phyloP scores from a whole-genome alignment of 768 basidiomycete genomes.

The Suillus decipiens region DNA sequence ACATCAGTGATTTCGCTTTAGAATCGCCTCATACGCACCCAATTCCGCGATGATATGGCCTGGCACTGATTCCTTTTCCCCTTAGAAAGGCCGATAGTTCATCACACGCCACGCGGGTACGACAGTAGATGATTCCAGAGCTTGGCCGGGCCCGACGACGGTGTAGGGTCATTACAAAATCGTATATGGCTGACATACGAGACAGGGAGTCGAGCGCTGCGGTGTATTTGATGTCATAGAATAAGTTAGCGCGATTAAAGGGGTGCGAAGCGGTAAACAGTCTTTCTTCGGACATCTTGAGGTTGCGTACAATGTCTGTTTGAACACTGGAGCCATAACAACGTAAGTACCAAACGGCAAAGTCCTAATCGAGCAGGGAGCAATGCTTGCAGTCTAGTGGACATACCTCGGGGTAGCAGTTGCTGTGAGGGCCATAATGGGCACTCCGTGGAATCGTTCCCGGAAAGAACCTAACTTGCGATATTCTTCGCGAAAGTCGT shows the following conservation, averaged over 20 bases:
- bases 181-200: constrained; percentile 64
- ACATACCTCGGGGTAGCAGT: constrained; percentile 73
- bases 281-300: constrained; percentile 57
- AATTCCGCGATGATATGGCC: constrained; percentile 77
- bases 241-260: constrained; percentile 80
- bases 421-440: constrained; percentile 87
- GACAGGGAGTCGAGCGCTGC: constrained; percentile 49
- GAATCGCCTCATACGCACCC: constrained; percentile 35
- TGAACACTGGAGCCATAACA: constrained; percentile 54
- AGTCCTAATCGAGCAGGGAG: not conserved
- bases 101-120: constrained; percentile 66
- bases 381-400: not conserved
- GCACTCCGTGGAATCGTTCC: constrained; percentile 62
- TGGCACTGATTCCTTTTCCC: constrained; percentile 63
- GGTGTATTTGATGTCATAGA: constrained; percentile 76
- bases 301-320: constrained; percentile 65
- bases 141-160: constrained; percentile 57
- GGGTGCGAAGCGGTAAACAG: constrained; percentile 72
- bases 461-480: constrained; percentile 72
- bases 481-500: constrained; percentile 78
- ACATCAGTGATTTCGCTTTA: constrained; percentile 2
- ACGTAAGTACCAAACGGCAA: not conserved
- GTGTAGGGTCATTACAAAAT: constrained; percentile 68
- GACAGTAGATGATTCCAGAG: constrained; percentile 79
- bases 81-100: constrained; percentile 65